Base-by-base conservation (phyloP, 106 monocot genomes). In the Triglochin maritima region DNA sequence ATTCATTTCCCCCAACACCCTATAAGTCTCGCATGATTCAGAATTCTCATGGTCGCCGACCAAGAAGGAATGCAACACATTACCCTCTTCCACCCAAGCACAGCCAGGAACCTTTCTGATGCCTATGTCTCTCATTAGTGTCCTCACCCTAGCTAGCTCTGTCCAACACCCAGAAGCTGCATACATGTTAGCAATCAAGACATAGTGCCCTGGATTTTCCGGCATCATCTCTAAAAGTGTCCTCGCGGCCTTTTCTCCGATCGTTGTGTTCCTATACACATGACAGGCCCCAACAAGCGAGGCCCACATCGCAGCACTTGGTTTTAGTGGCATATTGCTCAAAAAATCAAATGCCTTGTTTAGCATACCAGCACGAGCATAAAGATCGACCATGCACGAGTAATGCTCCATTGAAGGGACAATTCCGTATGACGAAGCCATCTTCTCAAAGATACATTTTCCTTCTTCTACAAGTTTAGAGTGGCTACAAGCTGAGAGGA, bases 341-440 rank as follows among this genome's bases (percentile, higher is more conserved):
- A 93, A 71, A 13, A 93, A 49, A 53, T 77, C 72, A 50, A 81
- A 83, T 62, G 89, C 87, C 57, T 83, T 81, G 43, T 60, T 74
- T 47, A 89, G 68, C 58, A 78, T 16, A 56, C 94, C 87, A 1
- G 79, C 89, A 48, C 89, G 76, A 1, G 52, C 76, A 65, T 63
- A 84, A 50, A 89, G 75, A 78, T 89, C 84, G 44, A 87, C 86
- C 87, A 94, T 89, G 75, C 87, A 94, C 46, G 86, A 86, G 57
- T 80, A 94, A 57, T 94, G 89, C 63, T 94, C 87, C 65, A 84
- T 63, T 16, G 81, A 63, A 59, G 87, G 85, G 4, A 43, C 16
- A 44, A 89, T 72, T 3, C 77, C 74, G 56, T 84, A 82, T n/a
- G 46, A 52, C 13, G 45, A 7, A 17, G 7, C 48, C 87, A 85